Evolutionary conservation across 768 basidiomycete species (phyloP).

Genomic region (Pleurotus pulmonarius): DNA sequence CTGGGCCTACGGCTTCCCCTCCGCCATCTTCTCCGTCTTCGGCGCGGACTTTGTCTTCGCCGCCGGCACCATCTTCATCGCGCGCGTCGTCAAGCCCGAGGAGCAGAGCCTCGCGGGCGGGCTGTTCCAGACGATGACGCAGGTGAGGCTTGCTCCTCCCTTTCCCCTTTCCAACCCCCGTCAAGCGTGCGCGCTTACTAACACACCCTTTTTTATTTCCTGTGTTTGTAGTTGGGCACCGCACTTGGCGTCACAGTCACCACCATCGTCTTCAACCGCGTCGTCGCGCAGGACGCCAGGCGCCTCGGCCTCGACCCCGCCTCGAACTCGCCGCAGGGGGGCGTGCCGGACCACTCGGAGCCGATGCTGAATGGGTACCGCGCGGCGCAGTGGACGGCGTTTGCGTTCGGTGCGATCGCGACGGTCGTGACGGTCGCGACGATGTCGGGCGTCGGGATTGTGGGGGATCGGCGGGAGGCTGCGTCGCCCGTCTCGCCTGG

Average conservation of each 20-base stretch:
- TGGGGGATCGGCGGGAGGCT: background rate
- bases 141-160: constrained; percentile 30
- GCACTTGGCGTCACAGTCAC: constrained; percentile 68
- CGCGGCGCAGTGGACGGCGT: constrained; percentile 62
- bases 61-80: constrained; percentile 70
- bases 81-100: constrained; percentile 58
- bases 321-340: too few species aligned
- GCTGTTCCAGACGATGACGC: constrained; percentile 76
- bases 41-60: constrained; percentile 80
- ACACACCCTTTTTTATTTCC: background rate
- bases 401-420: constrained; percentile 52
- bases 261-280: constrained; percentile 66
- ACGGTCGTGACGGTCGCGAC: background rate
- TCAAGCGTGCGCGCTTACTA: background rate
- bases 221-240: constrained; percentile 54
- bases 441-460: background rate
- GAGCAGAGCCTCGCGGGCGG: constrained; percentile 79
- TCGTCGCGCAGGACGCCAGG: constrained; percentile 29
- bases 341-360: constrained; percentile 19
- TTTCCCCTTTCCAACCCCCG: too few species aligned
- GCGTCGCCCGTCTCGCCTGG: too few species aligned
- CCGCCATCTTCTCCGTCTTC: constrained; percentile 58
- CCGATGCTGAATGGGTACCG: constrained; percentile 52
- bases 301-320: too few species aligned
- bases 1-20: constrained; percentile 77